Conservation (phyloP, 192 early-diverging fungal genomes). For the Gryganskiella cystojenkinii region DNA sequence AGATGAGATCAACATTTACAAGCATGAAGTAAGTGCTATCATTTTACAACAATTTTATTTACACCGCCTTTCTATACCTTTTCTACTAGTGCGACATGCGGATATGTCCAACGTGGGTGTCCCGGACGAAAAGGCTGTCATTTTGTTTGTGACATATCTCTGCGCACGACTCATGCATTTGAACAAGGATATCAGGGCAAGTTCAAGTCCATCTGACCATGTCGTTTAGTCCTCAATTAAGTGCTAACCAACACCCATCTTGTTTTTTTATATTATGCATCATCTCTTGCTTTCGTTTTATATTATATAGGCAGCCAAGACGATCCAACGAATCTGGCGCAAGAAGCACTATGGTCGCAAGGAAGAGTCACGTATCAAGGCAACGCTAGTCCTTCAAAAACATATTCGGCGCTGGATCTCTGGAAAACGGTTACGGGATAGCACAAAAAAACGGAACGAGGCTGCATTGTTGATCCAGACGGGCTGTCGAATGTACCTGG, state of each 20-base stretch:
- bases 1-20: too few species aligned
- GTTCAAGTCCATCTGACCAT: neutral
- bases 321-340: conserved; percentile 52
- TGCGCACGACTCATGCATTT: conserved; percentile 54
- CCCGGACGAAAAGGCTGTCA: conserved; percentile 54
- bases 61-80: too few species aligned
- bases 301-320: conserved; percentile 42
- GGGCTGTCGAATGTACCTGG: conserved; percentile 43
- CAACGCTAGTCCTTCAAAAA: conserved; percentile 37
- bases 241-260: neutral
- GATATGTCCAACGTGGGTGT: conserved; percentile 51
- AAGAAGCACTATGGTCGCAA: conserved; percentile 47
- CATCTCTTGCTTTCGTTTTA: neutral
- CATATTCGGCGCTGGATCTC: conserved; percentile 27
- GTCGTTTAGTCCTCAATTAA: too few species aligned
- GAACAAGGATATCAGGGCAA: conserved; percentile 51
- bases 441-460: neutral
- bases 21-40: too few species aligned
- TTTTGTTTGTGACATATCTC: conserved; percentile 53
- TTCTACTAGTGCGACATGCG: conserved; percentile 40
- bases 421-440: conserved; percentile 1
- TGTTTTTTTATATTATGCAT: neutral
- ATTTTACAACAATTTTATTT: too few species aligned
- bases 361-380: conserved; percentile 29
- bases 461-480: conserved; percentile 45